Conservation (phyloP, 768 basidiomycete species). For the Psilocybe cubensis region DNA sequence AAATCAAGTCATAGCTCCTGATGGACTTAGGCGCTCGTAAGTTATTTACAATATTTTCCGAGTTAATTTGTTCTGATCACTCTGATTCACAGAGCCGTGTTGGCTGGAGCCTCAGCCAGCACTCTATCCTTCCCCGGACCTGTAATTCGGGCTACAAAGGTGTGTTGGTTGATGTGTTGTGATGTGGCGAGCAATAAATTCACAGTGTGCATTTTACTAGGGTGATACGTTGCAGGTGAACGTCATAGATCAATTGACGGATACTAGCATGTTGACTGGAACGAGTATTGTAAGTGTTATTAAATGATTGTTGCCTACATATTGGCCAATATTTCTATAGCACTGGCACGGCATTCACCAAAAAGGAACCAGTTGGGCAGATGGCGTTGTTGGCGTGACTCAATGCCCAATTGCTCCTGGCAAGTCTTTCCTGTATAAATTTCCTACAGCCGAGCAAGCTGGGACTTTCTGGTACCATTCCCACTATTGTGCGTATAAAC, state of each 20-base stretch:
- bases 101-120: slow-evolving; percentile 8
- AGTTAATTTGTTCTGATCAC: neutral
- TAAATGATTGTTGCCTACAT: neutral
- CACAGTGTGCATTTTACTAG: neutral
- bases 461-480: too few species aligned
- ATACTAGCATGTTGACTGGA: neutral
- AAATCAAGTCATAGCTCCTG: slow-evolving; percentile 2
- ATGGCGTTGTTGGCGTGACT: too few species aligned
- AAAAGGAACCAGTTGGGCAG: too few species aligned
- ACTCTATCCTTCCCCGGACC: slow-evolving; percentile 22
- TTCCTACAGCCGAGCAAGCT: too few species aligned
- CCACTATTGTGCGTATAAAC: too few species aligned
- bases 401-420: too few species aligned
- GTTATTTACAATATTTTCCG: neutral
- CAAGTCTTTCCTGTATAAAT: too few species aligned
- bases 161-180: too few species aligned
- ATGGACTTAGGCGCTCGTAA: slow-evolving; percentile 8
- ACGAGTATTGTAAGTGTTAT: slow-evolving; percentile 6
- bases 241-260: too few species aligned
- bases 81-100: slow-evolving; percentile 15
- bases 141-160: slow-evolving; percentile 22
- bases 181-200: too few species aligned
- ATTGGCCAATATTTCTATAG: neutral
- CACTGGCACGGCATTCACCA: slow-evolving; percentile 9
- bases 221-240: slow-evolving; percentile 7